Percentiles rank a stretch among this genome's conserved stretches.
These are phyloP conservation scores for Nicotiana tabacum DNA, from an alignment of 257 asterid genomes.

Conservation along the genomic window DNA sequence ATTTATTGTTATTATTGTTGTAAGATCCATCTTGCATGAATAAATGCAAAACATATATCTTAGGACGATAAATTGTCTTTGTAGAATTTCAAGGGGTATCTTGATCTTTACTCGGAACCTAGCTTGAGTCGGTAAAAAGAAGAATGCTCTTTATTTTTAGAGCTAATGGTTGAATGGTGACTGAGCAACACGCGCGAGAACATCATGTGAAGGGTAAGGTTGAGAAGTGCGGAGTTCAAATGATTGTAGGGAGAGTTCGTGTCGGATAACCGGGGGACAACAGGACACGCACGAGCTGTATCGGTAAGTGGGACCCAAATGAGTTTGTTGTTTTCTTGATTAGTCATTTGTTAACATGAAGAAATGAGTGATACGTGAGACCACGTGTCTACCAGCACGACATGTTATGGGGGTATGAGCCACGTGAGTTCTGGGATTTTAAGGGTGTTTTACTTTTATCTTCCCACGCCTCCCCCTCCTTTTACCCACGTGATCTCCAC, in stretches of 20 bases:
- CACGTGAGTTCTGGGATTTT: constrained; percentile 42
- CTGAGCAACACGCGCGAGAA: background rate
- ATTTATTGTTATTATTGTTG: no score
- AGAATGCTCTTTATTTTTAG: no score
- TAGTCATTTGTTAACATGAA: background rate
- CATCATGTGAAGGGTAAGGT: background rate
- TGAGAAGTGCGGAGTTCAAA: constrained; percentile 32
- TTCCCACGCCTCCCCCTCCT: constrained; percentile 18
- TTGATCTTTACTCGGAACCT: no score
- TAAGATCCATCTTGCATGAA: no score
- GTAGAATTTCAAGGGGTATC: no score
- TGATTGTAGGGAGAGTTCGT: constrained; percentile 44
- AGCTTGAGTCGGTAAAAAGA: no score
- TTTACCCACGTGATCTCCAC: constrained; percentile 68
- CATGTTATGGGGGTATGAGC: constrained; percentile 23
- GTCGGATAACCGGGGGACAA: constrained; percentile 34
- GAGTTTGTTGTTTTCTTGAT: background rate
- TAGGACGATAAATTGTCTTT: no score
- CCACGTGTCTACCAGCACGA: constrained; percentile 56
- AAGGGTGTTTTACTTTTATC: constrained; percentile 1
- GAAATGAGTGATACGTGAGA: constrained; percentile 25
- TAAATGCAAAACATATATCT: no score
- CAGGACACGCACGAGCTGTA: constrained; percentile 39
- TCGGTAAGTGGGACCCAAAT: constrained; percentile 3
- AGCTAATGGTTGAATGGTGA: no score